Base-by-base conservation (phyloP, 2,329 filamentous ascomycete genomes). In the Scedosporium aurantiacum region DNA sequence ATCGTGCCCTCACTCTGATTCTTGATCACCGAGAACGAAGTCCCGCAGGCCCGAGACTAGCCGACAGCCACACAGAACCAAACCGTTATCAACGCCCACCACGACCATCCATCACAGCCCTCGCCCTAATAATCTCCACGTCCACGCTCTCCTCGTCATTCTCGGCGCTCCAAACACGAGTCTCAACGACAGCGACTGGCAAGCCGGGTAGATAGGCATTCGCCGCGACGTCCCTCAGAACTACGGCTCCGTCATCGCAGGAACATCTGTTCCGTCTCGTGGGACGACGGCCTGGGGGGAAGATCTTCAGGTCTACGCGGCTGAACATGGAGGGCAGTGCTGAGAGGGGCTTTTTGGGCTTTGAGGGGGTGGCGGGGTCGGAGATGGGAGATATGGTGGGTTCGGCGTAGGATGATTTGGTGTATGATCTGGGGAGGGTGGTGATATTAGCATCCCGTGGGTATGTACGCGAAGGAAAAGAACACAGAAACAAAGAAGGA, bases 121-220 rank as follows among this genome's bases (percentile, higher is more conserved):
- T 37, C 32, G 32, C 32, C 32, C 32, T 37, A 37, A 37, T 12
- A 37, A 37, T 37, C 32, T 37, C 32, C 12, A 25, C n/a, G 3
- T 27, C 43, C 58, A 28, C 58, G 7, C 43, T 18, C 6, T 14
- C n/a, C 58, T 32, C 58, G 5, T 52, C 58, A 21, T 60, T 27
- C 43, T 50, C 37, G n/a, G 50, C 23, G 7, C 58, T 60, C 58
- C 58, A 60, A 28, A 60, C 58, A 14, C 58, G 28, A 45, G 58
- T 60, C 18, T 60, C 58, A 3, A 60, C 58, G 3, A 23, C 55
- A 10, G 21, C 57, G 4, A 47, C 16, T 6, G 23, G 23, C 14
- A 47, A 5, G 23, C 10, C n/a, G 16, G 40, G 23, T 14, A 25
- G 57, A 27, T 28, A 45, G 18, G n/a, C 12, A 21, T n/a, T 21